Base-by-base conservation (phyloP, 805 yeast species). In the Yamadazyma akitaensis region DNA sequence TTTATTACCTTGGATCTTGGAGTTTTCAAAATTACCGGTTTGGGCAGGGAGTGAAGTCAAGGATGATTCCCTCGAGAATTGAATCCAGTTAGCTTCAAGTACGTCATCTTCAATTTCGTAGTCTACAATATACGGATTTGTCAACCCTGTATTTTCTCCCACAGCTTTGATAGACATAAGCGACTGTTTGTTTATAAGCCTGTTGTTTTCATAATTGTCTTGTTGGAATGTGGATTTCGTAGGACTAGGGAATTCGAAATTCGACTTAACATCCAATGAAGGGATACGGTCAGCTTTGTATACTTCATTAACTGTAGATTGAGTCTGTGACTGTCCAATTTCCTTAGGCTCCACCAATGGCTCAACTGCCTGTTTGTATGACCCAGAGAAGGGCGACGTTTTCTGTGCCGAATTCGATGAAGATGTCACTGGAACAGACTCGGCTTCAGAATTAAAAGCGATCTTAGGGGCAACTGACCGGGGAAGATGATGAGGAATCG, bases 211-310 rank as follows among this genome's bases (percentile, higher is more conserved):
- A 19, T 13, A 30, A 25, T 38, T 40, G 17, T 44, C 42, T 16
- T 14, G 18, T 17, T 46, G 42, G 16, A 46, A 38, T 10, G 25
- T 24, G n/a, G 42, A n/a, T 18, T 37, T 37, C 5, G 42, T 38
- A 13, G 40, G 33, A 34, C 37, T 46, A 10, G 70, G 70, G 48
- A 67, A 67, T 41, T 51, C 62, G 53, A 67, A 67, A 18, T 58
- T 52, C 4, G 68, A 59, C 37, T 56, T 64, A 9, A 65, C 70
- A 48, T 59, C 60, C 32, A 54, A 37, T 5, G 58, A 52, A 2
- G 50, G 44, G 13, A 40, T 14, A 12, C 49, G 42, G n/a, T 30
- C 28, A 4, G 34, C 10, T 11, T 46, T 26, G 37, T 42, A 43
- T 13, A 37, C 44, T 12, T 34, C 44, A 38, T 31, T 44, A 18